These are phyloP conservation scores for Setaria viridis DNA, from an alignment of 202 grass and related monocot genomes.

Conservation along the genomic window DNA sequence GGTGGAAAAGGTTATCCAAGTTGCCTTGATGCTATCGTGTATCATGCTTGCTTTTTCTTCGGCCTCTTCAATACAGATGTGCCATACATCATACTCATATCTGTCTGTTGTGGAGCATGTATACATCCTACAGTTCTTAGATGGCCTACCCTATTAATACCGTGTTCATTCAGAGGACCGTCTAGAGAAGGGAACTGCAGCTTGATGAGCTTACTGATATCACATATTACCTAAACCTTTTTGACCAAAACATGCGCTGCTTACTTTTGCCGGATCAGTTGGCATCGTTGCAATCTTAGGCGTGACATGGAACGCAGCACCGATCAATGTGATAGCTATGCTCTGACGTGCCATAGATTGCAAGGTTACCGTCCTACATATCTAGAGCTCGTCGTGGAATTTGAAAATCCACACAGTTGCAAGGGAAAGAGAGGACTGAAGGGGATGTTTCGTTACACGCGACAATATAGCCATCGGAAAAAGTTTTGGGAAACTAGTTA, in stretches of 20 bases:
- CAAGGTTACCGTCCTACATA: neutral
- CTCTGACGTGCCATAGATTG: neutral
- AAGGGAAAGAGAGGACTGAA: slow-evolving; percentile 5
- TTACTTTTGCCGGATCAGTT: slow-evolving; percentile 30
- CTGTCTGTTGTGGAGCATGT: neutral
- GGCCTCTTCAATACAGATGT: neutral
- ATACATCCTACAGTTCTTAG: slow-evolving; percentile 23
- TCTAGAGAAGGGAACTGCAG: slow-evolving; percentile 7
- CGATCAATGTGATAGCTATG: slow-evolving; percentile 36
- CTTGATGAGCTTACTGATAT: slow-evolving; percentile 34
- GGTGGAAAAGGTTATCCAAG: neutral
- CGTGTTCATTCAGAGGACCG: slow-evolving; percentile 7
- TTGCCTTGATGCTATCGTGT: neutral
- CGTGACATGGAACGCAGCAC: neutral
- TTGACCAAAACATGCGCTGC: slow-evolving; percentile 25
- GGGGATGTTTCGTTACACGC: slow-evolving; percentile 32
- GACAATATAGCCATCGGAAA: neutral
- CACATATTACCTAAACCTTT: slow-evolving; percentile 34
- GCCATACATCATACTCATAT: neutral
- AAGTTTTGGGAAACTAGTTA: neutral
- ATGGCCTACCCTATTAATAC: slow-evolving; percentile 45
- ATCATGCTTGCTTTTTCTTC: neutral
- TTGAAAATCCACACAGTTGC: neutral
- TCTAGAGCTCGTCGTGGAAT: slow-evolving; percentile 39
- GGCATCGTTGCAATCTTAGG: neutral